Evolutionary conservation across 331 rosid genomes (phyloP), one percentile per base, ranked within the genome.

Genomic region (Quercus lobata): DNA sequence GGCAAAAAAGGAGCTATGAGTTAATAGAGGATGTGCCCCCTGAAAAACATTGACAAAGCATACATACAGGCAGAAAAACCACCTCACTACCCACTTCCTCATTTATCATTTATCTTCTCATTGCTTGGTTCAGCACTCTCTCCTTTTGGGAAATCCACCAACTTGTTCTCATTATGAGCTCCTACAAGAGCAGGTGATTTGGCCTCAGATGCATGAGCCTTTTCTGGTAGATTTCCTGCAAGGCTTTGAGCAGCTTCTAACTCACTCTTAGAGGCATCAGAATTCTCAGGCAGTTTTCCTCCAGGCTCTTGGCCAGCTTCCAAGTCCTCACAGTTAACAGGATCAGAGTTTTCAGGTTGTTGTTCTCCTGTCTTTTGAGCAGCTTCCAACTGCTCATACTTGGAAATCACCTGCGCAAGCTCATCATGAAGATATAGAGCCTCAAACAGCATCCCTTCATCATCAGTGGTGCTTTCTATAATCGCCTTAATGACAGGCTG

Each of bases 361-460:
- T 83, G 87, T 70, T 66, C 84, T 76, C 25, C 88, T 4, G 88
- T 57, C 1, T 76, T 61, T 78, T 82, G 87, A 78, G 84, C 81
- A 82, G 82, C 86, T 83, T 89, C 96, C 89, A 86, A 79, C 82
- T 86, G 87, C 79, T 88, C 91, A 30, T 86, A 89, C 82, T 88
- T 90, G 69, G 91, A 89, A 80, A 92, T 78, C 30, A 92, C 73
- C 62, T 83, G 92, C 69, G 89, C 91, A 79, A 92, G 90, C 80
- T 92, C 97, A 79, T 92, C 97, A 68, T 92, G 88, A 63, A 92
- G 92, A 86, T 86, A 82, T 65, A 92, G 81, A 75, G 96, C 96
- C 88, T 92, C 97, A 77, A 90, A 87, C 70, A 92, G 93, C 79
- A 88, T 87, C 72, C 69, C 91, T 83, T 92, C 97, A 71, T 92